Base-by-base conservation (phyloP, 768 basidiomycete species). In the Atractiella rhizophila region DNA sequence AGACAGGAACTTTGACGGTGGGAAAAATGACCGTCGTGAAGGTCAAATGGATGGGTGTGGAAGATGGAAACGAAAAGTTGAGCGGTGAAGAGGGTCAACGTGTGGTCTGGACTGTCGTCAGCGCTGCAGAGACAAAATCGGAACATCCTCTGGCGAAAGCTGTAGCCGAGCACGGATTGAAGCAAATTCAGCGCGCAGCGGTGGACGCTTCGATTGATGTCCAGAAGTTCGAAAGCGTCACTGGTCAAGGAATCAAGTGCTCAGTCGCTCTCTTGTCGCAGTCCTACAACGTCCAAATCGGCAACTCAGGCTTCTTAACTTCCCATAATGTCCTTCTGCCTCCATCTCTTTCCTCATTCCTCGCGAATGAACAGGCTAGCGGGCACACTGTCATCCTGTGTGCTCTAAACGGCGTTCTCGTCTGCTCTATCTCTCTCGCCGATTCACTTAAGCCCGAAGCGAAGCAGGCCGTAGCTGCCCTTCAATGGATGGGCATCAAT, bases 61-160 rank as follows among this genome's bases (percentile, higher is more conserved):
- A 35, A 19, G 47, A 45, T 6, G 40, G 44, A 0, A 36, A 21
- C 1, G 40, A 42, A 4, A 31, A 39, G 34, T 37, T 45, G 31
- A 13, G 25, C 5, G 27, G 24, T 23, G 37, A 45, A 10, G 29
- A 42, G 15, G 18, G 40, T 12, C 15, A 16, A 40, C 38, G 43
- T 16, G 11, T 19, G n/a, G 19, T 18, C 15, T 20, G 13, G 34
- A 12, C 34, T 9, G 10, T 35, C 34, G 34, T 96, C 28, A 69
- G 76, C 21, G 74, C 75, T 1, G 74, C 82, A 0, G 88, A 98
- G 58, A 74, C 77, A 9, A 71, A 73, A 45, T 94, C 86, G 1
- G 91, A 96, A 57, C 91, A 98, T 54, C 91, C 91, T 2, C 70
- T 98, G 18, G 91, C 88, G 9, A 78, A 80, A 54, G 86, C 91